Evolutionary conservation across 2,329 filamentous ascomycete genomes (phyloP).

Genomic region (Trichophyton verrucosum): DNA sequence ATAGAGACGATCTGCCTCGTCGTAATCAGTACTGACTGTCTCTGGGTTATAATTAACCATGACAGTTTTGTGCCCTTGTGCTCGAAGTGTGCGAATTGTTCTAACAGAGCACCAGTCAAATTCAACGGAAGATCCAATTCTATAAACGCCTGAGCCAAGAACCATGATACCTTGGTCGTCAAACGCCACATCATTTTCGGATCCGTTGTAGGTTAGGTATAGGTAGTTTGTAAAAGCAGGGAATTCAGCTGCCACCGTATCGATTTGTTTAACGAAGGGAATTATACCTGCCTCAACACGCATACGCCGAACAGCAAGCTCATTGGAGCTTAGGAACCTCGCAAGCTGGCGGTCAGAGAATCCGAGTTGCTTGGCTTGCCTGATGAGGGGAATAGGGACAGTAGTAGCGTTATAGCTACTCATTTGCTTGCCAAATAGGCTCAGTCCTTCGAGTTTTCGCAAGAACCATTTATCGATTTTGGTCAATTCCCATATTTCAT

Average conservation of each 20-base stretch:
- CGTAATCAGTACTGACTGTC: slow-evolving; percentile 80
- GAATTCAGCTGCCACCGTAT: slow-evolving; percentile 95
- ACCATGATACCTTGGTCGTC: slow-evolving; percentile 93
- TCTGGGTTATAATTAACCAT: slow-evolving; percentile 96
- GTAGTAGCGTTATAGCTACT: slow-evolving; percentile 55
- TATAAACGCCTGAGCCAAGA: slow-evolving; percentile 86
- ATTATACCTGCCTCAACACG: slow-evolving; percentile 76
- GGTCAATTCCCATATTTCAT: slow-evolving; percentile 97
- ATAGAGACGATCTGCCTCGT: slow-evolving; percentile 87
- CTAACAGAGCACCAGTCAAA: slow-evolving; percentile 99
- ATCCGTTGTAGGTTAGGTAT: slow-evolving; percentile 90
- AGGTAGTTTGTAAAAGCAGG: slow-evolving; percentile 91
- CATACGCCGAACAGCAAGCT: slow-evolving; percentile 72
- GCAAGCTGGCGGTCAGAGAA: slow-evolving; percentile 91
- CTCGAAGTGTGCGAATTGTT: slow-evolving; percentile 78
- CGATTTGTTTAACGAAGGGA: slow-evolving; percentile 93
- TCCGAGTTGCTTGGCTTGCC: slow-evolving; percentile 81
- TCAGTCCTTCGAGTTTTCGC: slow-evolving; percentile 77
- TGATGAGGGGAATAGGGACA: slow-evolving; percentile 53
- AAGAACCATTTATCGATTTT: slow-evolving; percentile 99
- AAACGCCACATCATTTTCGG: slow-evolving; percentile 70
- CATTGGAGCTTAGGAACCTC: slow-evolving; percentile 88
- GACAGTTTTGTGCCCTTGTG: slow-evolving; percentile 78
- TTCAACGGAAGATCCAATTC: slow-evolving; percentile 94
- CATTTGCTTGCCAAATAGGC: slow-evolving; percentile 76